Percentiles rank a stretch among this genome's conserved stretches.
phyloP scores from a whole-genome alignment of 2,329 filamentous ascomycete genomes.

The Fusarium circinatum region DNA sequence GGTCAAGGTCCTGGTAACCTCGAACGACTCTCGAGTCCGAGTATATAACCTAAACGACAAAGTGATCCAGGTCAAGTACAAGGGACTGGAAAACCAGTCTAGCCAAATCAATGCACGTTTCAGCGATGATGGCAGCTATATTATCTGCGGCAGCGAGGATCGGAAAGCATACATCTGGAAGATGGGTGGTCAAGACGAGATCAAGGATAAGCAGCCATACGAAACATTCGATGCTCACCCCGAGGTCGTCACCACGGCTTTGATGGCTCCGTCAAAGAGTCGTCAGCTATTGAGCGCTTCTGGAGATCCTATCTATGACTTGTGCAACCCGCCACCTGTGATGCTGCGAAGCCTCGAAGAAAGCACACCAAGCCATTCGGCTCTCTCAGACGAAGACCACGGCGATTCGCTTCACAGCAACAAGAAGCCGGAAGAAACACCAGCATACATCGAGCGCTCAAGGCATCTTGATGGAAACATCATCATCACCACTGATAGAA shows the following conservation, averaged over 20 bases:
- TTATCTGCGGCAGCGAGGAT: slow-evolving; percentile 95
- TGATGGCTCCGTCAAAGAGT: slow-evolving; percentile 84
- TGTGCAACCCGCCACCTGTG: slow-evolving; percentile 94
- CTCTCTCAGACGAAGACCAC: slow-evolving; percentile 51
- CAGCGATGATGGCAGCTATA: slow-evolving; percentile 84
- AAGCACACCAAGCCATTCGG: slow-evolving; percentile 55
- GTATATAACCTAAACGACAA: slow-evolving; percentile 91
- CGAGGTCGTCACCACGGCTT: slow-evolving; percentile 86
- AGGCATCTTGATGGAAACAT: slow-evolving; percentile 87
- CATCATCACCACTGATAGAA: slow-evolving; percentile 89
- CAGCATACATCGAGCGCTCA: slow-evolving; percentile 80
- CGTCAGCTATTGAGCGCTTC: slow-evolving; percentile 81
- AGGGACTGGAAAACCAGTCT: slow-evolving; percentile 88
- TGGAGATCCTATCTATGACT: slow-evolving; percentile 92
- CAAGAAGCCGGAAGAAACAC: slow-evolving; percentile 72
- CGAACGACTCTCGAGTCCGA: slow-evolving; percentile 92
- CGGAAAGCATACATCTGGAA: slow-evolving; percentile 92
- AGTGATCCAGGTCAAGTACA: slow-evolving; percentile 86
- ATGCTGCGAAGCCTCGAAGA: slow-evolving; percentile 81
- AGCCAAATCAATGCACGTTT: slow-evolving; percentile 92
- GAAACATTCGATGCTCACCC: slow-evolving; percentile 94
- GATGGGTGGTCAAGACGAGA: slow-evolving; percentile 62
- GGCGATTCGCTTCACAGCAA: slow-evolving; percentile 44
- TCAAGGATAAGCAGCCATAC: slow-evolving; percentile 81
- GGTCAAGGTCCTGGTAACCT: slow-evolving; percentile 87